phyloP scores from a whole-genome alignment of 768 basidiomycete genomes.

The Trametes coccinea region DNA sequence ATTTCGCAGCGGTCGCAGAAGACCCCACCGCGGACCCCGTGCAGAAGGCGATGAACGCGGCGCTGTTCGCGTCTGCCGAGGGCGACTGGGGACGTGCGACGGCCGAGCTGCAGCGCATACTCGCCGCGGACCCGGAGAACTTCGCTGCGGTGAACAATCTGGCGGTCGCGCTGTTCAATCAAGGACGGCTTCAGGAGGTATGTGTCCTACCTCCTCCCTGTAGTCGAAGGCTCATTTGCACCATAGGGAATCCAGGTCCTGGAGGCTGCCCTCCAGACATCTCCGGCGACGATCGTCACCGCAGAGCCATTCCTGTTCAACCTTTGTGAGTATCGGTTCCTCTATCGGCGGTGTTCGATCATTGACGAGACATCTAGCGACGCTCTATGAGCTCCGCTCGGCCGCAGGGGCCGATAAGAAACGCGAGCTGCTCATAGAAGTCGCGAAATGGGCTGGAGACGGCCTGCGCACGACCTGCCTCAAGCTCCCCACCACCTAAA shows the following conservation, averaged over 20 bases:
- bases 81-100: conserved; percentile 68
- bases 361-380: conserved; percentile 48
- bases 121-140: conserved; percentile 59
- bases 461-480: conserved; percentile 74
- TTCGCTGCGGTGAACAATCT: conserved; percentile 76
- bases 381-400: conserved; percentile 80
- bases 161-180: conserved; percentile 66
- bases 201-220: conserved; percentile 7
- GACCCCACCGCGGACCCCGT: conserved; percentile 35
- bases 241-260: conserved; percentile 67
- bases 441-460: conserved; percentile 86
- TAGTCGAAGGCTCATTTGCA: not conserved
- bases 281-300: conserved; percentile 70
- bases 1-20: conserved; percentile 55
- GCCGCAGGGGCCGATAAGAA: conserved; percentile 75
- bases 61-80: conserved; percentile 62
- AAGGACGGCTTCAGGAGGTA: conserved; percentile 74
- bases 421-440: conserved; percentile 68
- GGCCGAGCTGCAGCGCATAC: conserved; percentile 42
- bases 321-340: conserved; percentile 53
- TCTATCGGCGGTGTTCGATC: not conserved
- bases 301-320: conserved; percentile 88
- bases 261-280: conserved; percentile 58
- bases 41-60: conserved; percentile 60
- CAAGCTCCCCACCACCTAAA: conserved; percentile 61